Base-by-base conservation (phyloP, 2,329 filamentous ascomycete genomes). In the Juglanconis oblonga region DNA sequence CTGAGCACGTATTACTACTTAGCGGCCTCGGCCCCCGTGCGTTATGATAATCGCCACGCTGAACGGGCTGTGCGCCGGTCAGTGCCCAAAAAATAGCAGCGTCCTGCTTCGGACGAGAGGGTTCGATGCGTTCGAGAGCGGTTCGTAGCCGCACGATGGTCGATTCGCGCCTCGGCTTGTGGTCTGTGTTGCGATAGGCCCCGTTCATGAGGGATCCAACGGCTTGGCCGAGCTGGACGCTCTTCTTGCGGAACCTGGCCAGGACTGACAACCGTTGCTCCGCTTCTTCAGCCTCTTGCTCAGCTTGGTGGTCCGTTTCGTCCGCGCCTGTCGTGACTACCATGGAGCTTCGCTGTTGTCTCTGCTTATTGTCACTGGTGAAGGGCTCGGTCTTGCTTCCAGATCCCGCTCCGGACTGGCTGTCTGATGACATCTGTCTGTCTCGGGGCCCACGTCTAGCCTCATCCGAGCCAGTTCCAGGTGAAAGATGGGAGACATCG, bases 101-200 rank as follows among this genome's bases (percentile, higher is more conserved):
- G 10, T 61, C 49, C 11, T 52, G 51, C 31, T 32, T 55, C 3
- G 51, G 51, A 13, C 42, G 35, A 11, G 58, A 36, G 31, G 58
- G 54, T 14, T 59, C 52, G 9, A 60, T 44, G 17, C 58, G 51
- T 33, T 61, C 61, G 3, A 63, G 47, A 4, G 61, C 61, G 7
- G 50, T 52, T 24, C 45, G 57, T 36, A 62, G 58, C 3, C 59
- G 49, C 6, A 42, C 14, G 4, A 47, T 42, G 13, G 47, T 61
- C 2, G 61, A 61, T n/a, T 60, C 58, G 13, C 61, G 54, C 11
- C 61, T 49, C 11, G 61, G 61, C 13, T 47, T 57, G 35, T 63
- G 57, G 17, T 63, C 61, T 11, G 52, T 5, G 13, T 63, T 63
- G 17, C 52, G 38, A 44, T 61, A 61, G 17, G 52, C 61, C 14